Evolutionary conservation across 192 early-diverging fungal species (phyloP).

Genomic region (Geranomyces michiganensis): DNA sequence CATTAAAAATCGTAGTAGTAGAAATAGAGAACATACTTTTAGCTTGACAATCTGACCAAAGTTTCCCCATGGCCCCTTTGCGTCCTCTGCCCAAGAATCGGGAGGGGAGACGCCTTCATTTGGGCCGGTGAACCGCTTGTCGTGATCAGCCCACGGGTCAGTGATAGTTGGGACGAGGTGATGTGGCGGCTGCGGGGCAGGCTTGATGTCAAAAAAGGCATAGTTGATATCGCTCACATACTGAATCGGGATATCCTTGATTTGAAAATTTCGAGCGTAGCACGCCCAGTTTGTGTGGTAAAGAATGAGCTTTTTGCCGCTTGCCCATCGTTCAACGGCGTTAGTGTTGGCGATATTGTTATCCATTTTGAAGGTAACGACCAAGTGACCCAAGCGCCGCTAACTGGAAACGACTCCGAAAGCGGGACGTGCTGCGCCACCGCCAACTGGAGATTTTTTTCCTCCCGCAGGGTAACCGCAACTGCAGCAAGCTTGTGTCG

Average conservation of each 20-base stretch:
- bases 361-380: too few relatives aligned
- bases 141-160: constrained; percentile 55
- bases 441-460: too few relatives aligned
- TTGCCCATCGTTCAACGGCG: not conserved
- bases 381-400: too few relatives aligned
- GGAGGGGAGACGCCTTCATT: constrained; percentile 44
- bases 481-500: too few relatives aligned
- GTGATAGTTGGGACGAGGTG: constrained; percentile 37
- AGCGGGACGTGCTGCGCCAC: too few relatives aligned
- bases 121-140: constrained; percentile 46
- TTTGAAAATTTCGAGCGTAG: constrained; percentile 54
- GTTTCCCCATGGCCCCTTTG: constrained; percentile 39
- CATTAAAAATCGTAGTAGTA: too few relatives aligned
- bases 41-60: constrained; percentile 58
- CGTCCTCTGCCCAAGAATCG: constrained; percentile 43
- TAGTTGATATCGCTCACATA: constrained; percentile 57
- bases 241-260: constrained; percentile 56
- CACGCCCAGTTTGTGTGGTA: constrained; percentile 57
- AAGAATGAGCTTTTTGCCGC: constrained; percentile 48
- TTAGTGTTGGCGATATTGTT: too few relatives aligned
- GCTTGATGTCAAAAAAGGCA: constrained; percentile 51
- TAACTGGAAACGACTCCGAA: too few relatives aligned
- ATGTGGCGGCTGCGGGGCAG: constrained; percentile 16
- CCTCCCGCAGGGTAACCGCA: too few relatives aligned
- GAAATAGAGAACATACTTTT: too few relatives aligned